Evolutionary conservation across 495 filamentous ascomycete genomes (phyloP).

Genomic region (Aspergillus coremiiformis): DNA sequence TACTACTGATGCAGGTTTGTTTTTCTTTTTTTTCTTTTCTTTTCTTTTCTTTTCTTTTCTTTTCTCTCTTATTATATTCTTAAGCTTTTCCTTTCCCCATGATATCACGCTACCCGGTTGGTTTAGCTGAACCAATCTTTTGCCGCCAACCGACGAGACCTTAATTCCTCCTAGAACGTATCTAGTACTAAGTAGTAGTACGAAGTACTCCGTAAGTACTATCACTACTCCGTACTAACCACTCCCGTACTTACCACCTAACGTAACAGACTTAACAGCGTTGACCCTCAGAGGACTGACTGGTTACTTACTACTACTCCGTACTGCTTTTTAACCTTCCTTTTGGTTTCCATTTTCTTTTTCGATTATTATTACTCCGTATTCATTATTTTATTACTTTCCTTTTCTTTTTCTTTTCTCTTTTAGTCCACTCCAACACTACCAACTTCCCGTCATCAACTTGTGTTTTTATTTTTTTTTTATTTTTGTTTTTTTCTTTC

Average conservation of each 20-base stretch:
- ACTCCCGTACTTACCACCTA: neutral
- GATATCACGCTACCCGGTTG: neutral
- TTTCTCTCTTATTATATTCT: neutral
- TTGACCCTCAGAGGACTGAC: neutral
- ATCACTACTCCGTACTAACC: too few relatives aligned
- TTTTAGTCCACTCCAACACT: neutral
- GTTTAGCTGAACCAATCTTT: neutral
- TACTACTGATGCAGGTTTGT: neutral
- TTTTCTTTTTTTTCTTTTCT: neutral
- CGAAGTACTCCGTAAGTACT: too few relatives aligned
- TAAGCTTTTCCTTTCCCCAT: neutral
- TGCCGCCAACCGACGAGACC: neutral
- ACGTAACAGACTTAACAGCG: neutral
- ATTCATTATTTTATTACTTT: neutral
- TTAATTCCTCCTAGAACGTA: neutral
- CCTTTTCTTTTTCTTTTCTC: conserved; percentile 4
- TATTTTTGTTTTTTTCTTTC: too few relatives aligned
- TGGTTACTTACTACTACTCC: neutral
- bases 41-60: neutral
- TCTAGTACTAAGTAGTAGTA: too few relatives aligned
- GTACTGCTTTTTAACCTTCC: neutral
- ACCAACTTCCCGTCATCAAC: too few relatives aligned
- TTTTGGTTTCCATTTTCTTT: conserved; percentile 1
- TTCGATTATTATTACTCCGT: neutral
- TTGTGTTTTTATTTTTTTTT: too few relatives aligned